Conservation (phyloP, 2,329 filamentous ascomycete genomes). For the Tolypocladium nubicola region DNA sequence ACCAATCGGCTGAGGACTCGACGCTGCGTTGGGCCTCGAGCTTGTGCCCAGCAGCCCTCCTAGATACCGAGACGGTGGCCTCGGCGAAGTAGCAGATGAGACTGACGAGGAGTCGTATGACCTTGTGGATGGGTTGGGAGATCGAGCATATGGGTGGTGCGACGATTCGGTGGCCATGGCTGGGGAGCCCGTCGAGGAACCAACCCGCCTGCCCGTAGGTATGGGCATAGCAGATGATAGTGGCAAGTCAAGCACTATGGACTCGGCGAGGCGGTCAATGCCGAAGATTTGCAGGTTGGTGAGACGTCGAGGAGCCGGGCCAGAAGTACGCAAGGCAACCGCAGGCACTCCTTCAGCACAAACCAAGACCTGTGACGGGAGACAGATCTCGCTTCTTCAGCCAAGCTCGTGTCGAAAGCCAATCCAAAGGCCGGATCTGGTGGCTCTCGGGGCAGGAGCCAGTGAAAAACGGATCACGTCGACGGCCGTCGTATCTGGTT, state of each 20-base stretch:
- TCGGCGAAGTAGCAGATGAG: slow-evolving; percentile 50
- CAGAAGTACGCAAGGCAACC: neutral
- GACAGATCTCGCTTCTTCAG: slow-evolving; percentile 9
- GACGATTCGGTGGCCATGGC: slow-evolving; percentile 39
- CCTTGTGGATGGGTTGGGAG: slow-evolving; percentile 48
- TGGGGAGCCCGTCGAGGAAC: slow-evolving; percentile 4
- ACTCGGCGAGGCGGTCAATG: neutral
- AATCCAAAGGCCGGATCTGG: slow-evolving; percentile 2
- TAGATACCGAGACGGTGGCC: slow-evolving; percentile 40
- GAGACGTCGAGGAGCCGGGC: neutral
- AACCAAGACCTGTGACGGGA: slow-evolving; percentile 5
- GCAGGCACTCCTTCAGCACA: neutral
- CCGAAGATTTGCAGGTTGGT: neutral
- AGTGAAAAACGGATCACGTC: slow-evolving; percentile 7
- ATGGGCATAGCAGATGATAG: neutral
- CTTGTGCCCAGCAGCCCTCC: slow-evolving; percentile 41
- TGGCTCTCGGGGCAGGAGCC: slow-evolving; percentile 3
- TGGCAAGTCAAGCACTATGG: neutral
- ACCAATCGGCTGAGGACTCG: slow-evolving; percentile 41
- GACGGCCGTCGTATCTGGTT: slow-evolving; percentile 10
- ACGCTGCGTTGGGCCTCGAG: slow-evolving; percentile 36
- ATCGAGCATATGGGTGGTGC: slow-evolving; percentile 49
- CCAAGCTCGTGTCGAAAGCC: slow-evolving; percentile 7
- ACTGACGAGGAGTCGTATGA: slow-evolving; percentile 56
- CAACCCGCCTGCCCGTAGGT: neutral